These are phyloP conservation scores for Moniliophthora roreri DNA, from an alignment of 1,284 basidiomycete genomes.

Conservation along the genomic window DNA sequence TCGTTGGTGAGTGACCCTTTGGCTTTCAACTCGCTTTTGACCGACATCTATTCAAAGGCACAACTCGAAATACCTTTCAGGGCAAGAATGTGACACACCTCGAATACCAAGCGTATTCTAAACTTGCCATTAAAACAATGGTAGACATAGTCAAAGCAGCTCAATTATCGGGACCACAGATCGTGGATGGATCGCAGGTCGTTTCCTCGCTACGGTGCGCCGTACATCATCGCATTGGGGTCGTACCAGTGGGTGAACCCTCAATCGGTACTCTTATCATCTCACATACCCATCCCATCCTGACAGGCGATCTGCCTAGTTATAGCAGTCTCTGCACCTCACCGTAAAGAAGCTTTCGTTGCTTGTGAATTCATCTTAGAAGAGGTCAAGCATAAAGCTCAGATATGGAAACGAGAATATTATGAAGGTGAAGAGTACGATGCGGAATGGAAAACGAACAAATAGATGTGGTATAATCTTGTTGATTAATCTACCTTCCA, in stretches of 20 bases:
- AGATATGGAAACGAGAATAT: constrained; percentile 90
- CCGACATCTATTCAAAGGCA: constrained; percentile 27
- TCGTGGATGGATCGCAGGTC: constrained; percentile 28
- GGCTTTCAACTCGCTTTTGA: constrained; percentile 4
- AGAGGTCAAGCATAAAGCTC: constrained; percentile 77
- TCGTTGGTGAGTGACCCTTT: constrained; percentile 54
- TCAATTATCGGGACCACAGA: constrained; percentile 29
- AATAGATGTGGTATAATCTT: constrained; percentile 4
- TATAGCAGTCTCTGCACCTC: constrained; percentile 84
- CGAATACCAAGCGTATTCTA: constrained; percentile 84
- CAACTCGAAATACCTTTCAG: constrained; percentile 51
- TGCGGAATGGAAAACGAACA: constrained; percentile 76
- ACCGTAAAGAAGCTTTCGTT: constrained; percentile 78
- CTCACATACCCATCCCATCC: too few species aligned
- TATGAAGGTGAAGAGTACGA: constrained; percentile 70
- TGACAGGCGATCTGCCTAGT: constrained; percentile 33
- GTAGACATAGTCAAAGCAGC: constrained; percentile 53
- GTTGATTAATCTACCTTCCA: constrained; percentile 75
- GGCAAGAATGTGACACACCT: constrained; percentile 69
- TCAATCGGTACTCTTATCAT: constrained; percentile 51
- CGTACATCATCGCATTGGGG: constrained; percentile 79
- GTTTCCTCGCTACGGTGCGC: constrained; percentile 53
- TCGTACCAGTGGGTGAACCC: constrained; percentile 75
- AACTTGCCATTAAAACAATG: constrained; percentile 82
- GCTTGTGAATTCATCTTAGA: constrained; percentile 84